phyloP scores from a whole-genome alignment of 371 early-diverging fungal species.

The Mortierella sp. region DNA sequence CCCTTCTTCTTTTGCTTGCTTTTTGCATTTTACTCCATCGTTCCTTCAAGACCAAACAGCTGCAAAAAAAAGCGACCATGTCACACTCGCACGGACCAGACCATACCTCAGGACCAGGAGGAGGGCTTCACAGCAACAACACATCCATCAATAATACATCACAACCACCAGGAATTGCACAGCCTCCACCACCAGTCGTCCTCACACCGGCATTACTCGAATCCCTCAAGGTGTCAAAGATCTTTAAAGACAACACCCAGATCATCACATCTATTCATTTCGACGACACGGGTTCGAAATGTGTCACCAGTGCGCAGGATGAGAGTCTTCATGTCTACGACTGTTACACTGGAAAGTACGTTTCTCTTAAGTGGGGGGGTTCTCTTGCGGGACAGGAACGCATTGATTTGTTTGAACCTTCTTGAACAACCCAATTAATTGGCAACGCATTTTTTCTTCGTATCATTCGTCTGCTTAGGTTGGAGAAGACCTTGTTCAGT shows the following conservation, averaged over 20 bases:
- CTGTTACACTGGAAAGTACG: slow-evolving; percentile 80
- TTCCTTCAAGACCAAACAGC: slow-evolving; percentile 3
- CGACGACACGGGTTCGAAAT: slow-evolving; percentile 77
- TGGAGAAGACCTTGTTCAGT: slow-evolving; percentile 74
- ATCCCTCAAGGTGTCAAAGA: slow-evolving; percentile 68
- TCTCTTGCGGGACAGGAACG: not conserved
- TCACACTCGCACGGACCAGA: not conserved
- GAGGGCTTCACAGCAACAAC: slow-evolving; percentile 1
- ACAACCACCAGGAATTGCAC: slow-evolving; percentile 6
- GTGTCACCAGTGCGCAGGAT: slow-evolving; percentile 84
- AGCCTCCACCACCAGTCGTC: slow-evolving; percentile 39
- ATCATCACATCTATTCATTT: slow-evolving; percentile 86
- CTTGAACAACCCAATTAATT: not conserved
- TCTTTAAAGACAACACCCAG: slow-evolving; percentile 76
- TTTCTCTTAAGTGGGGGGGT: not conserved
- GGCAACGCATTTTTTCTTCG: not conserved
- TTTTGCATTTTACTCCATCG: not conserved
- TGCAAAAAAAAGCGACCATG: slow-evolving; percentile 4
- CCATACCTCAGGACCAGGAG: not conserved
- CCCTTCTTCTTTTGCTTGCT: not conserved
- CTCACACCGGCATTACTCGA: slow-evolving; percentile 58
- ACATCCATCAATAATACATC: slow-evolving; percentile 15
- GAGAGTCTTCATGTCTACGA: slow-evolving; percentile 89
- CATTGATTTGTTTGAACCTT: not conserved
- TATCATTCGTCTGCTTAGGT: slow-evolving; percentile 44